Evolutionary conservation across 2,329 filamentous ascomycete genomes (phyloP).

Genomic region (Cercospora berteroae): DNA sequence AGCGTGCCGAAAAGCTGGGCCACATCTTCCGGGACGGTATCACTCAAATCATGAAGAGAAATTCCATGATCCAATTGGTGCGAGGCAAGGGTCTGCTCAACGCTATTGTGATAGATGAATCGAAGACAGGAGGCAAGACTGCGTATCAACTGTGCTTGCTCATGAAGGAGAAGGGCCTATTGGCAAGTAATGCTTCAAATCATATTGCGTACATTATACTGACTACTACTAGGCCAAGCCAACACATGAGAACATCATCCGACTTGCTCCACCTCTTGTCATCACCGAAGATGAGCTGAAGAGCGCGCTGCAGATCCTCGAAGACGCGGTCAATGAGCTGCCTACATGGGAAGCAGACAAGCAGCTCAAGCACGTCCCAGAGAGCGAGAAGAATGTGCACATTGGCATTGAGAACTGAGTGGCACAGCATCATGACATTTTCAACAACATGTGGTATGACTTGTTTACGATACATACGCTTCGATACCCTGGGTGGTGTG

Average conservation of each 20-base stretch:
- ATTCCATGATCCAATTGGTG: slow-evolving; percentile 75
- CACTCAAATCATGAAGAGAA: slow-evolving; percentile 61
- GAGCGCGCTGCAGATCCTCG: slow-evolving; percentile 74
- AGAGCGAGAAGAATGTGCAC: slow-evolving; percentile 61
- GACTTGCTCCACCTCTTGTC: slow-evolving; percentile 91
- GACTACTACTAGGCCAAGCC: slow-evolving; percentile 86
- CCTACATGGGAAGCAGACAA: slow-evolving; percentile 62
- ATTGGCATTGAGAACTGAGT: slow-evolving; percentile 58
- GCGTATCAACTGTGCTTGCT: slow-evolving; percentile 97
- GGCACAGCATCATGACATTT: not conserved
- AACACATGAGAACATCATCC: slow-evolving; percentile 97
- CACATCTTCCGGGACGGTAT: slow-evolving; percentile 80
- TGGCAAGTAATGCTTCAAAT: slow-evolving; percentile 59
- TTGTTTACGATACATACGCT: not conserved
- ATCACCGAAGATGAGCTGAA: slow-evolving; percentile 86
- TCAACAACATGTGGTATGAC: not conserved
- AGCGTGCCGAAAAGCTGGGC: slow-evolving; percentile 77
- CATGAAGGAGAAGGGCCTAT: slow-evolving; percentile 88
- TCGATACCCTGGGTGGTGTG: not conserved
- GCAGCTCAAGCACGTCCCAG: slow-evolving; percentile 57
- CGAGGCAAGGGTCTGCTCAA: slow-evolving; percentile 93
- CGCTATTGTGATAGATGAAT: slow-evolving; percentile 92
- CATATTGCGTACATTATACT: slow-evolving; percentile 53
- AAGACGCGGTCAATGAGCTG: slow-evolving; percentile 76
- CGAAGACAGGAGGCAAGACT: slow-evolving; percentile 75